A percentile compares a stretch with the other conserved stretches of the same genome.
phyloP scores from a whole-genome alignment of 129 eudicot genomes.

The Flaveria ramosissima region DNA sequence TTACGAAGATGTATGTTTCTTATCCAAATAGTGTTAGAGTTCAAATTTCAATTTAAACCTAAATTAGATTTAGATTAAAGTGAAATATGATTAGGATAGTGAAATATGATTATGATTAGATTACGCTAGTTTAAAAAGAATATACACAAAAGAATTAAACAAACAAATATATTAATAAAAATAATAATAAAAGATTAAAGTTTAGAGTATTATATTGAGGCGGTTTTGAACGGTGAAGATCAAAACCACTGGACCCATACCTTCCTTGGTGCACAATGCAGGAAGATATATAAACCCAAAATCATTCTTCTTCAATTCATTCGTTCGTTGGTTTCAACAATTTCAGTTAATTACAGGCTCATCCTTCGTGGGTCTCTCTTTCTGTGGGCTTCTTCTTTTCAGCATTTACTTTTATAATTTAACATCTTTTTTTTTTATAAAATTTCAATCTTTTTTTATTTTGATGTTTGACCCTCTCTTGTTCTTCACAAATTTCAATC shows the following conservation, averaged over 20 bases:
- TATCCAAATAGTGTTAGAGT: no score
- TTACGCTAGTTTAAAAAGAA: no score
- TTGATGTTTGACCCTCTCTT: constrained; percentile 20
- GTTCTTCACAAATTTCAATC: constrained; percentile 17
- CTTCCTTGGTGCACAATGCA: constrained; percentile 19
- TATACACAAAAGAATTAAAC: no score
- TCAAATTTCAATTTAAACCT: no score
- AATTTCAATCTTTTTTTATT: background rate
- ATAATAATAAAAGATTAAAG: background rate
- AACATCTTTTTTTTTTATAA: background rate
- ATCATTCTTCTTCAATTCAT: background rate
- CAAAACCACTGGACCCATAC: constrained; percentile 20
- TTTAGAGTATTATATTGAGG: constrained; percentile 2
- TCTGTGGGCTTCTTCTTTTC: constrained; percentile 15
- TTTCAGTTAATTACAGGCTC: constrained; percentile 28
- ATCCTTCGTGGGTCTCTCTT: background rate
- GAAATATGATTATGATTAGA: no score
- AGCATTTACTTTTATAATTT: background rate
- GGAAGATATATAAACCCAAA: constrained; percentile 36
- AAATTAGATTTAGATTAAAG: no score
- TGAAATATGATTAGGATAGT: no score
- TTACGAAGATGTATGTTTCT: no score
- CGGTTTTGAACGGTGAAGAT: constrained; percentile 28
- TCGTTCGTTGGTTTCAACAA: constrained; percentile 29
- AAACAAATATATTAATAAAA: no score